Evolutionary conservation across 768 basidiomycete species (phyloP).

Genomic region (Lentinula raphanica): DNA sequence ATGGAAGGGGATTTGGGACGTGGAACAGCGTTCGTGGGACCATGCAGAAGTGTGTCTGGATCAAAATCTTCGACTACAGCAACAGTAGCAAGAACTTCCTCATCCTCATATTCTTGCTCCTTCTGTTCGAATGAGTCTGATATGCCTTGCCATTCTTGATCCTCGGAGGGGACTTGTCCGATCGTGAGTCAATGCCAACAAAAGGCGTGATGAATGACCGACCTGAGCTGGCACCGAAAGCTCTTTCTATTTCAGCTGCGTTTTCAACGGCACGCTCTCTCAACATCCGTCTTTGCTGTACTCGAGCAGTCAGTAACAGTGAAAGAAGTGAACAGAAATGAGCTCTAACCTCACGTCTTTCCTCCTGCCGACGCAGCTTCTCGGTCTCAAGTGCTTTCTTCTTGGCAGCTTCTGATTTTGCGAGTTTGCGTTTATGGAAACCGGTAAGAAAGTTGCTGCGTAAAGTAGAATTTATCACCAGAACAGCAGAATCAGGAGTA

Average conservation of each 20-base stretch:
- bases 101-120: constrained; percentile 75
- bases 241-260: constrained; percentile 69
- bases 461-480: constrained; percentile 11
- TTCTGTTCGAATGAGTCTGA: constrained; percentile 29
- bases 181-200: not conserved
- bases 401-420: constrained; percentile 71
- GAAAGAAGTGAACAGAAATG: constrained; percentile 8
- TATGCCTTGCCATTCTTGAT: constrained; percentile 47
- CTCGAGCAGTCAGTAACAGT: constrained; percentile 1
- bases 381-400: constrained; percentile 72
- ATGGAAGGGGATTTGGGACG: not conserved
- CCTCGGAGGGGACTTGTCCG: constrained; percentile 22
- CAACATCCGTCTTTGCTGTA: constrained; percentile 71
- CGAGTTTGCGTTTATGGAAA: constrained; percentile 88
- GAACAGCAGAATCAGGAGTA: constrained; percentile 1
- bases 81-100: constrained; percentile 82
- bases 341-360: constrained; percentile 67
- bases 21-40: constrained; percentile 20
- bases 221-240: constrained; percentile 54
- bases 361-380: constrained; percentile 67
- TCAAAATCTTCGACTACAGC: constrained; percentile 93
- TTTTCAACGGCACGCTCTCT: constrained; percentile 76
- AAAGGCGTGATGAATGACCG: constrained; percentile 11
- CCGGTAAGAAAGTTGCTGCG: constrained; percentile 86
- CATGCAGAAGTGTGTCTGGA: constrained; percentile 55